Percentiles rank a stretch among this genome's conserved stretches.
Evolutionary conservation across 139 green algal genomes (phyloP).

Genomic region (Coccomyxa sp.): DNA sequence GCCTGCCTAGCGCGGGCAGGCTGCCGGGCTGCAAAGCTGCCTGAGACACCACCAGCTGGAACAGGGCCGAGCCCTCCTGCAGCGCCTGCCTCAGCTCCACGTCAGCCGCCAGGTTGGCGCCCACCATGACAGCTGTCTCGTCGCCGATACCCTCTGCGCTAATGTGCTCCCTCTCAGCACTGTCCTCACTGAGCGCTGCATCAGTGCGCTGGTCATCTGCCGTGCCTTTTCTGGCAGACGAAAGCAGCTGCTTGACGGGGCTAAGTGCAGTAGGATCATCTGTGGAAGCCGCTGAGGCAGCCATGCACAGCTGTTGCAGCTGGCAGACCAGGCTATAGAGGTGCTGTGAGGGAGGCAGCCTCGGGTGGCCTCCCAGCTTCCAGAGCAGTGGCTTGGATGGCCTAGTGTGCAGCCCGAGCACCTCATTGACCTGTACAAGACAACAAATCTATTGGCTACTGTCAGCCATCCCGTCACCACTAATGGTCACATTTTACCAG

Average conservation of each 20-base stretch:
- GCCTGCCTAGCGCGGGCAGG: not conserved
- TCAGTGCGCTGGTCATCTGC: too few species aligned
- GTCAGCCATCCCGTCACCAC: too few species aligned
- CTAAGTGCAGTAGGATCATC: too few species aligned
- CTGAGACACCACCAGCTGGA: slow-evolving; percentile 14
- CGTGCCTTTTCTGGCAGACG: not conserved
- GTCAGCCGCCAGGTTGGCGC: slow-evolving; percentile 41
- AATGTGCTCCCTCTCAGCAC: too few species aligned
- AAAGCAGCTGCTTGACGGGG: too few species aligned
- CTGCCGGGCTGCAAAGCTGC: not conserved
- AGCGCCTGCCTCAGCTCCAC: slow-evolving; percentile 26
- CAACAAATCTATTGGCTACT: too few species aligned
- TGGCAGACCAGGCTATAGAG: slow-evolving; percentile 23
- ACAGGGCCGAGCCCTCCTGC: slow-evolving; percentile 40
- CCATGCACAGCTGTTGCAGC: slow-evolving; percentile 23
- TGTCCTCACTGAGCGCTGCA: too few species aligned
- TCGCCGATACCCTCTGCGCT: not conserved
- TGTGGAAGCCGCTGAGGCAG: too few species aligned
- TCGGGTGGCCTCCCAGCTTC: slow-evolving; percentile 65
- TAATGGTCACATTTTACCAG: too few species aligned
- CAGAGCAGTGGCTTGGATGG: slow-evolving; percentile 72
- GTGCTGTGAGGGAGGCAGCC: slow-evolving; percentile 45
- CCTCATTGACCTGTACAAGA: slow-evolving; percentile 1
- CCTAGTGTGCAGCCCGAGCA: slow-evolving; percentile 26
- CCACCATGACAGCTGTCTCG: slow-evolving; percentile 19